Base-by-base conservation (phyloP, 306 rosid genomes). In the Sphenostylis stenocarpa region DNA sequence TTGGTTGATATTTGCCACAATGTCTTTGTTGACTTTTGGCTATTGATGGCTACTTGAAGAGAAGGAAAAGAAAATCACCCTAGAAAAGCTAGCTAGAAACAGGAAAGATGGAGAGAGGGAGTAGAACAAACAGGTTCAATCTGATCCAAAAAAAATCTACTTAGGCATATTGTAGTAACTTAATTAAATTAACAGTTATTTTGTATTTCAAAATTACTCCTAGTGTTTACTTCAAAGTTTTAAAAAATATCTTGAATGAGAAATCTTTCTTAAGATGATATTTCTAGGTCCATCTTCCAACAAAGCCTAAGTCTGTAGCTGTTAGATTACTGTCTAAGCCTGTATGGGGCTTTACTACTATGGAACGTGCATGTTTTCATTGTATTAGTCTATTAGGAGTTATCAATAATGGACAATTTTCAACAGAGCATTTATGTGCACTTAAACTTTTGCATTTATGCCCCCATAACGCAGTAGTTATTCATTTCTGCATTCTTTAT, bases 401-500 rank as follows among this genome's bases (percentile, higher is more conserved):
- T 66, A 23, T 20, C 44, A 43, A 51, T 73, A 17, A 26, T 41
- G 26, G 17, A 68, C 66, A 64, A 19, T 58, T 38, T 36, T 64
- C 38, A 77, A 55, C 58, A 71, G 20, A 34, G 39, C 58, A 74
- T 70, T 68, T 75, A 73, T 75, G 53, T 71, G 64, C 39, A 31
- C 69, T 69, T 21, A 19, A 65, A 64, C 24, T 71, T 64, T 26
- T 39, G 51, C 52, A 66, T 49, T 45, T 9, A 21, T 28, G 43
- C 43, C 53, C 41, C 58, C 75, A 11, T 53, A 44, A 14, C 47
- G 10, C 20, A 52, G 78, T 31, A 44, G 47, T 51, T 55, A 33
- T 49, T 66, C 49, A 58, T 75, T 79, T 38, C 43, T 56, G 31
- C 44, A 76, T 72, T 58, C 55, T 75, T 80, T 58, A 24, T 73